Percentiles rank a stretch among this genome's conserved stretches.
phyloP scores from a whole-genome alignment of 768 basidiomycete genomes.

The Cubamyces sp. region DNA sequence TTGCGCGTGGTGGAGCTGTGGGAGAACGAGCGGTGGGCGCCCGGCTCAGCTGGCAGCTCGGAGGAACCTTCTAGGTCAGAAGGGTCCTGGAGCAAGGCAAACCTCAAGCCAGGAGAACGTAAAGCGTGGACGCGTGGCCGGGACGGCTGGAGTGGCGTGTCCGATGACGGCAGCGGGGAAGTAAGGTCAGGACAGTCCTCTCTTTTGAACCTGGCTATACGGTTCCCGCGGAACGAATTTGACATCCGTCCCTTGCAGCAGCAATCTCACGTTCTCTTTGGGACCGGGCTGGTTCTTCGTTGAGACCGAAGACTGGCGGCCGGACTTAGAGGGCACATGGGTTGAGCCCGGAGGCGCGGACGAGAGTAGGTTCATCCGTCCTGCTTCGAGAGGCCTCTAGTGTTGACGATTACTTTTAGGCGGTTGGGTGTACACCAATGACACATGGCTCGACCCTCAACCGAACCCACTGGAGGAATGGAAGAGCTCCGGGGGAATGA shows the following conservation, averaged over 20 bases:
- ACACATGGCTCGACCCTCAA: conserved; percentile 65
- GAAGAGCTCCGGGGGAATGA: conserved; percentile 51
- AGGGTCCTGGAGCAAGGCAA: conserved; percentile 42
- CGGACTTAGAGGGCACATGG: conserved; percentile 66
- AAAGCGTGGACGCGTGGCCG: conserved; percentile 70
- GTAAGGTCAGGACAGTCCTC: conserved; percentile 58
- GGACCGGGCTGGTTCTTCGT: conserved; percentile 76
- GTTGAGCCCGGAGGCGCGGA: conserved; percentile 41
- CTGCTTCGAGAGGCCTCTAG: conserved; percentile 1
- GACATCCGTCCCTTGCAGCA: conserved; percentile 45
- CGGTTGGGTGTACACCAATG: conserved; percentile 85
- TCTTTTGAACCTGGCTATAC: conserved; percentile 11
- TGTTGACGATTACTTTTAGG: conserved; percentile 41
- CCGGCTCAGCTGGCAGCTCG: conserved; percentile 7
- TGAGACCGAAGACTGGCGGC: conserved; percentile 77
- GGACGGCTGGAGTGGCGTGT: conserved; percentile 71
- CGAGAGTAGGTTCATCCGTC: conserved; percentile 34
- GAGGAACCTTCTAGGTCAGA: conserved; percentile 29
- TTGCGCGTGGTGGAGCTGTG: conserved; percentile 73
- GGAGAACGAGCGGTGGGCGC: conserved; percentile 74
- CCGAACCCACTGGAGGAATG: conserved; percentile 45
- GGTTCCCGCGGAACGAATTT: background rate
- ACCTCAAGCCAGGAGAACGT: conserved; percentile 50
- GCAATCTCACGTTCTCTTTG: conserved; percentile 82
- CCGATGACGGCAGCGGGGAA: conserved; percentile 48